Conservation (phyloP, 352 stramenopile genomes). For the Ophiocytium majus region DNA sequence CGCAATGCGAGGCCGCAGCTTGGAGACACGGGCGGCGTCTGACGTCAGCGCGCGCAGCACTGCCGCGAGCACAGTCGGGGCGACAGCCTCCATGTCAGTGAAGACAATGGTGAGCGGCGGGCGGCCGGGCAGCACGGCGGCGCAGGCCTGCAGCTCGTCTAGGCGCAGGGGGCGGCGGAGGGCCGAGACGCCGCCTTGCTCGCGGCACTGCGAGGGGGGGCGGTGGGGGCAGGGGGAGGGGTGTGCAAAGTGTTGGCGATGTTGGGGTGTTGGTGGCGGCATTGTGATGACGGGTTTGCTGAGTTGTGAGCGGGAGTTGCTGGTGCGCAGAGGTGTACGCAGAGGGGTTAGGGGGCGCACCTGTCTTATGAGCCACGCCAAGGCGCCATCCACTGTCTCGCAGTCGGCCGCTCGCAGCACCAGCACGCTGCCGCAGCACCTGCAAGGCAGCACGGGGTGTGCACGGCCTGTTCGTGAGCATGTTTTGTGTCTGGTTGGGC, state of each 20-base stretch:
- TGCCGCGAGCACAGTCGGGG: neutral
- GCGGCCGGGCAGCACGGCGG: neutral
- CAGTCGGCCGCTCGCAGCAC: neutral
- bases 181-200: neutral
- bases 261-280: too few relatives aligned
- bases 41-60: neutral
- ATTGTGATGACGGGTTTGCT: too few relatives aligned
- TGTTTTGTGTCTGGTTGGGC: too few relatives aligned
- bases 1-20: neutral
- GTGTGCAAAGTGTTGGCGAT: too few relatives aligned
- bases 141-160: neutral
- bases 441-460: too few relatives aligned
- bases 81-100: neutral
- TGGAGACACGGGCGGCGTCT: neutral
- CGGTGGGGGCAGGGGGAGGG: too few relatives aligned
- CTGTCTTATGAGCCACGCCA: neutral
- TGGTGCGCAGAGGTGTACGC: too few relatives aligned
- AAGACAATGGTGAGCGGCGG: slow-evolving; percentile 12
- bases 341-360: too few relatives aligned
- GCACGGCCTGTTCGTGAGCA: too few relatives aligned
- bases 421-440: too few relatives aligned
- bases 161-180: neutral
- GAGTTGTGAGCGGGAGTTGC: too few relatives aligned
- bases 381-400: neutral
- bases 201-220: neutral